Evolutionary conservation across 2,329 filamentous ascomycete species (phyloP), one percentile per base, ranked within the genome.

Genomic region (Fusarium goolgardi): DNA sequence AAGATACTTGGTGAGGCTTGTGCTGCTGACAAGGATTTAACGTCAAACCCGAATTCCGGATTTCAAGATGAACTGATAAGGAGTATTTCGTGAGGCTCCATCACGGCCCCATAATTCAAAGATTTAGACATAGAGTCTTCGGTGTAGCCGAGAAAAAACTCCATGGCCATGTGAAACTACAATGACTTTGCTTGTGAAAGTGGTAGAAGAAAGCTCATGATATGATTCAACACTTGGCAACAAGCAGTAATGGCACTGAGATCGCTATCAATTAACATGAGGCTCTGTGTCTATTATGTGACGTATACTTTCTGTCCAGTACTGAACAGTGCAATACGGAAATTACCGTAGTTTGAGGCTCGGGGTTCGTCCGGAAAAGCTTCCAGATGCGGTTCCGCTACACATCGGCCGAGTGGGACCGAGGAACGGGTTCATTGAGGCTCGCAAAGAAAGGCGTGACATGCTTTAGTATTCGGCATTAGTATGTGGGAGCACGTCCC

Each of bases 1-100:
- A 70, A 47, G 40, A 34, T 56, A 43, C 40, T n/a, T 63, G 23
- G 47, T 40, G 54, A 67, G 62, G 66, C 66, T 64, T n/a, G 40
- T 54, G 35, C 31, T 39, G 31, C 43, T 27, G 55, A 45, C 34
- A 40, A 32, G 45, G 58, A 51, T 52, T 31, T 53, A 49, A 12
- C 43, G 21, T 40, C 54, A 60, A 59, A 40, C 49, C 67, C 58
- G 66, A 70, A 55, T 18, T 31, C 55, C 60, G 53, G 25, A 23
- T 25, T 39, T n/a, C 21, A 37, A 57, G 52, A 55, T 49, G 55
- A 65, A 49, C 31, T 51, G 41, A 61, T 34, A 40, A 29, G n/a
- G 34, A 31, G 23, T 9, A 50, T 50, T 27, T 23, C 51, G 34
- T 18, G 27, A 54, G 39, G 47, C 27, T 41, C 61, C 53, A 67